These are phyloP conservation scores for Talaromyces sp. DNA, from an alignment of 2,329 filamentous ascomycete species.

Conservation along the genomic window DNA sequence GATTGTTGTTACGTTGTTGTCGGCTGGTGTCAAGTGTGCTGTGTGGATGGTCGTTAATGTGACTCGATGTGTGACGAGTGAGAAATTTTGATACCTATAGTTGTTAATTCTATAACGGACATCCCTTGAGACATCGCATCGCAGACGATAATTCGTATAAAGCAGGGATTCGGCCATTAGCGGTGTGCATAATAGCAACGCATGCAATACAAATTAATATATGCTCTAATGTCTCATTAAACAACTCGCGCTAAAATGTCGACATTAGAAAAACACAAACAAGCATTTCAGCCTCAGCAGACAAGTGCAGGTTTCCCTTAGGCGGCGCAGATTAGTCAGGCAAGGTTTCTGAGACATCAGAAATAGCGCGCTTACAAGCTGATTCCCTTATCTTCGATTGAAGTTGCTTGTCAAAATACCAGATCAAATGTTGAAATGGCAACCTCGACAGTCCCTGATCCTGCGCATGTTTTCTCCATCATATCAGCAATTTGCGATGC, in stretches of 20 bases:
- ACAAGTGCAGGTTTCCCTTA: not conserved
- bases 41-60: slow-evolving; percentile 41
- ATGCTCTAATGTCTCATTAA: not conserved
- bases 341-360: not conserved
- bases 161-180: not conserved
- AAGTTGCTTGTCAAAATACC: no score
- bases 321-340: not conserved
- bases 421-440: not conserved
- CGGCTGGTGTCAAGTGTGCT: slow-evolving; percentile 38
- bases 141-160: not conserved
- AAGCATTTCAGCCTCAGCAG: not conserved
- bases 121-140: not conserved
- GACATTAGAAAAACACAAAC: not conserved
- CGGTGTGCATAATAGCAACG: not conserved
- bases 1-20: slow-evolving; percentile 37
- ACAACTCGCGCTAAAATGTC: not conserved
- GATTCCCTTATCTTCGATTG: not conserved
- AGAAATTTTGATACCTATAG: slow-evolving; percentile 34
- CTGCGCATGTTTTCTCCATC: not conserved
- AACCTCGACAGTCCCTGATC: not conserved
- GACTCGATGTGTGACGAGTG: slow-evolving; percentile 40
- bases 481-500: not conserved
- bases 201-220: not conserved
- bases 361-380: not conserved
- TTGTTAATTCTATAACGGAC: not conserved